Base-by-base conservation (phyloP, 495 filamentous ascomycete genomes). In the Penicillium lagena region DNA sequence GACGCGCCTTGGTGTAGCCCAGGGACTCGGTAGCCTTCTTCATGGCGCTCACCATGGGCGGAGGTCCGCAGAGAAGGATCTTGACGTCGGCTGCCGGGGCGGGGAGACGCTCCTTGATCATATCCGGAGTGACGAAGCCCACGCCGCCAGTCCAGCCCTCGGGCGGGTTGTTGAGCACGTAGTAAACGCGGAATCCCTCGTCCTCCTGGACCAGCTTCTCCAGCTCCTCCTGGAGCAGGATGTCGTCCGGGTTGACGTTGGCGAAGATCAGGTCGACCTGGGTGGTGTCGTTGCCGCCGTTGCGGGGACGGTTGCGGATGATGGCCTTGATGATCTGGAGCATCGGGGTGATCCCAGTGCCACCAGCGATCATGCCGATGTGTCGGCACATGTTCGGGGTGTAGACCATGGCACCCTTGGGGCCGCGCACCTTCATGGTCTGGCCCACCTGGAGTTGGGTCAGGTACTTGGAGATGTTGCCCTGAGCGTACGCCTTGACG, bases 301-400 rank as follows among this genome's bases (percentile, higher is more conserved):
- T 72, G 46, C 71, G 68, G 43, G 76, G 75, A 58, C 90, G 78
- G 46, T 88, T 88, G 56, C 90, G 77, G 50, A 95, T 78, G 48
- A 98, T 89, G 35, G 93, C 93, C 52, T 87, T 80, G 54, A 96
- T 81, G 47, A 98, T 81, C 75, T 98, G 91, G 48, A 96, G 75
- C 91, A 98, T 98, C 33, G 91, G 91, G 22, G 91, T 98, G 67
- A 98, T 96, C 55, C 93, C 93, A 11, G 93, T 97, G 41, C 93
- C 93, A 63, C 93, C 93, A 46, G 93, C 89, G 58, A 98, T 87
- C 93, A 98, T 98, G 54, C 93, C 93, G 43, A 98, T 91, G 60
- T 83, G 85, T 39, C 88, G 79, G 45, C 90, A 87, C 83, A 98
- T 86, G 74, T 95, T 95, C 43, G 91, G 90, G 8, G 81, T 84